These are phyloP conservation scores for Xerocomus amazonicus DNA, from an alignment of 1,284 basidiomycete genomes.

Conservation along the genomic window DNA sequence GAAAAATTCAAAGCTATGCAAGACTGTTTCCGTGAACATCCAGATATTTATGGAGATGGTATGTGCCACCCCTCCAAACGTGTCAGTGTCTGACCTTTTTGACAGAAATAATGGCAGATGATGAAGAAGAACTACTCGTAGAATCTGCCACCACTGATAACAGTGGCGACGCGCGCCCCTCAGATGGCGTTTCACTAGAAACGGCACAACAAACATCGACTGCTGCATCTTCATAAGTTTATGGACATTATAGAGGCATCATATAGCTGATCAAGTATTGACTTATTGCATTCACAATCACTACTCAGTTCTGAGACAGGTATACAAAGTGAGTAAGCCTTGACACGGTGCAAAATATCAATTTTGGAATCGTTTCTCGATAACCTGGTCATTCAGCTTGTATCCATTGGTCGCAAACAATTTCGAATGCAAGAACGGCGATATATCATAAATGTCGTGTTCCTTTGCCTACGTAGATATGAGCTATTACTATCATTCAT, in stretches of 20 bases:
- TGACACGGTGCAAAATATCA: slow-evolving; percentile 9
- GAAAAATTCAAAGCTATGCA: slow-evolving; percentile 99
- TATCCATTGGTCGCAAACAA: slow-evolving; percentile 93
- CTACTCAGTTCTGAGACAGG: slow-evolving; percentile 28
- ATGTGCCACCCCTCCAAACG: slow-evolving; percentile 24
- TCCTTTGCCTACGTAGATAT: slow-evolving; percentile 74
- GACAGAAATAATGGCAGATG: slow-evolving; percentile 60
- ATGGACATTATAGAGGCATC: slow-evolving; percentile 21
- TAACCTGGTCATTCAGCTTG: slow-evolving; percentile 57
- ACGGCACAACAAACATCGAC: slow-evolving; percentile 5
- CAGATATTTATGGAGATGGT: slow-evolving; percentile 95
- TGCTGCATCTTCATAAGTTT: slow-evolving; percentile 22
- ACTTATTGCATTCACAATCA: slow-evolving; percentile 32
- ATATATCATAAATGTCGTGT: slow-evolving; percentile 89
- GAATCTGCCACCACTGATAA: slow-evolving; percentile 8
- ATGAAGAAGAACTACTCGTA: slow-evolving; percentile 40
- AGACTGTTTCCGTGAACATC: slow-evolving; percentile 94
- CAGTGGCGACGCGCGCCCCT: slow-evolving; percentile 1
- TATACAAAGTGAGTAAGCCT: slow-evolving; percentile 9
- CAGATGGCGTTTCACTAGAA: slow-evolving; percentile 9
- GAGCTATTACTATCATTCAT: slow-evolving; percentile 11
- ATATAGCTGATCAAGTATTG: slow-evolving; percentile 17
- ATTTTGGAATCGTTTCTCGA: slow-evolving; percentile 66
- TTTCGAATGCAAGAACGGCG: slow-evolving; percentile 81
- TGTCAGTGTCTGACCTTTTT: slow-evolving; percentile 6